Base-by-base conservation (phyloP, 805 yeast species). In the Schwanniomyces sp. region DNA sequence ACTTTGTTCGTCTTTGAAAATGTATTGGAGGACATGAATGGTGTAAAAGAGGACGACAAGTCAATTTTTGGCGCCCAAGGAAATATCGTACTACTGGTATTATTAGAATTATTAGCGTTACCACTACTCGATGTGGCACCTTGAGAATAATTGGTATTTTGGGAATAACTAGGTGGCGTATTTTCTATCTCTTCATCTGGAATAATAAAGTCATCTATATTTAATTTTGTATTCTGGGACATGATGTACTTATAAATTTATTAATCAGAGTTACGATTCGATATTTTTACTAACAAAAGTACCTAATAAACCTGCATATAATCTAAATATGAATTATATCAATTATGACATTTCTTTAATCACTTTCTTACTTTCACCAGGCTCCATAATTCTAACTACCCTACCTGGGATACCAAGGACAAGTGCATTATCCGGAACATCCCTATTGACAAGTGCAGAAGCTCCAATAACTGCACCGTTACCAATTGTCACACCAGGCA, bases 401-500 rank as follows among this genome's bases (percentile, higher is more conserved):
- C 64, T 70, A 6, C 82, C 85, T 0, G 90, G 91, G 17, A 73
- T 72, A 0, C 91, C 91, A n/a, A 70, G 85, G 11, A 78, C 85
- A 14, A 85, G 78, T 0, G 78, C 67, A 48, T 74, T 67, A 2
- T 78, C 67, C 0, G 86, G 85, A 26, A 85, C 76, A 49, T 76
- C 80, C 46, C 69, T 79, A 16, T 77, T 74, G 18, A 86, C 89
- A 2, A 84, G 83, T 7, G 85, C 67, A 4, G 88, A 89, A 3
- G 91, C 88, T 2, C 85, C 91, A 38, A 86, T 71, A 1, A 82
- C 81, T 4, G 76, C 74, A 8, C 79, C 78, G 43, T 80, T 79
- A 11, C 91, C 91, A 40, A 86, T 73, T 1, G 76, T 79, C 9
- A 83, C 84, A 7, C 91, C 91, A 2, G 88, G 86, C 43, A 85